Percentiles rank a stretch among this genome's conserved stretches.
These are phyloP conservation scores for Fragilaria radians DNA, from an alignment of 108 stramenopile genomes.

Conservation along the genomic window DNA sequence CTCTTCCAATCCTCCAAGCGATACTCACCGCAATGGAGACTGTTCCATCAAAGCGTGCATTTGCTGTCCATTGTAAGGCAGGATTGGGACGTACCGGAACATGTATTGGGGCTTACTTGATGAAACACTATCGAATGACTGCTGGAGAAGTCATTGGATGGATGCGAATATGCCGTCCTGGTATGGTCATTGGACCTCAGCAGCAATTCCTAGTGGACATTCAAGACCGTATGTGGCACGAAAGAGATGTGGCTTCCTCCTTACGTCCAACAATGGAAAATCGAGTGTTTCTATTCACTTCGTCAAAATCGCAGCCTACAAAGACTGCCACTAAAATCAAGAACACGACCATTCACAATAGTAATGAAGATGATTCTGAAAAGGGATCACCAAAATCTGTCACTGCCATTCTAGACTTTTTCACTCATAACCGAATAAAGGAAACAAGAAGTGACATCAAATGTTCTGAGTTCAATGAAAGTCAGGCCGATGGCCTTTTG, in stretches of 20 bases:
- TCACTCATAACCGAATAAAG: too few relatives aligned
- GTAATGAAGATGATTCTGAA: too few relatives aligned
- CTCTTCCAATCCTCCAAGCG: constrained; percentile 62
- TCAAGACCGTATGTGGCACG: constrained; percentile 87
- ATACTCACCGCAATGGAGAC: constrained; percentile 69
- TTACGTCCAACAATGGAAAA: neutral
- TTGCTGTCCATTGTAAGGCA: constrained; percentile 99
- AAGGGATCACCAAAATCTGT: too few relatives aligned
- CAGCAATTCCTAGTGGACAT: constrained; percentile 95
- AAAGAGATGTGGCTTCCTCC: constrained; percentile 66
- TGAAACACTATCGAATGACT: constrained; percentile 95
- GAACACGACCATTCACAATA: too few relatives aligned
- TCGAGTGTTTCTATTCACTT: neutral
- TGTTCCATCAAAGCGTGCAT: constrained; percentile 54
- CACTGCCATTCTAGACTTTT: too few relatives aligned
- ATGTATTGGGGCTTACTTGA: constrained; percentile 95
- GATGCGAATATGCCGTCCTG: constrained; percentile 97
- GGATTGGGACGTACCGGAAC: constrained; percentile 97
- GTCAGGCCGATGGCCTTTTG: too few relatives aligned
- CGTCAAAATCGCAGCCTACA: too few relatives aligned
- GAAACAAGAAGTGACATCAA: too few relatives aligned
- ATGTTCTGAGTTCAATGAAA: too few relatives aligned
- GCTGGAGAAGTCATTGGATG: constrained; percentile 94
- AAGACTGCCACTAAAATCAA: too few relatives aligned
- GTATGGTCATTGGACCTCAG: constrained; percentile 98